These are phyloP conservation scores for Potentilla sterilis DNA, from an alignment of 306 rosid species.

Conservation along the genomic window DNA sequence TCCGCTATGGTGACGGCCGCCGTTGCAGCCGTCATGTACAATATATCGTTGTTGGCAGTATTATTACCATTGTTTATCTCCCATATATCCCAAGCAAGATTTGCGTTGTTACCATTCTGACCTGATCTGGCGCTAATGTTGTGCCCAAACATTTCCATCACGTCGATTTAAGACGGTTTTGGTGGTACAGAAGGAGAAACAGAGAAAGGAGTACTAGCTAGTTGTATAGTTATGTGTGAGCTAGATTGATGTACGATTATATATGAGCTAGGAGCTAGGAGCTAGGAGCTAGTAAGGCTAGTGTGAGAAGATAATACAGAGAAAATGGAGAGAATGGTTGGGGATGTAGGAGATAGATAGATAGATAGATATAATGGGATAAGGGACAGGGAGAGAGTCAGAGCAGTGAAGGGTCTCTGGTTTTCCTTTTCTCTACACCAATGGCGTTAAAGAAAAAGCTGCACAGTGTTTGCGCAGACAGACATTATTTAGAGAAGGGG, in stretches of 20 bases:
- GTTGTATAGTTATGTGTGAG: background rate
- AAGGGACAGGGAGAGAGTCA: background rate
- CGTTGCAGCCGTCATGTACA: constrained; percentile 10
- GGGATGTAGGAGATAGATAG: background rate
- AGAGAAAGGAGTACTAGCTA: background rate
- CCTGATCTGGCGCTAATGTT: constrained; percentile 27
- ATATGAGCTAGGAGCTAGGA: background rate
- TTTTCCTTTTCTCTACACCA: constrained; percentile 25
- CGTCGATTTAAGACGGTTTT: background rate
- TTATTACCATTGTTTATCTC: constrained; percentile 32
- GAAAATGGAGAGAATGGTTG: background rate
- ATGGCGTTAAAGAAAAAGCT: constrained; percentile 38
- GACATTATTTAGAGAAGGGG: background rate
- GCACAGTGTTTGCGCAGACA: constrained; percentile 17
- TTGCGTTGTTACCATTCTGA: constrained; percentile 34
- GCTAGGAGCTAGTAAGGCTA: background rate
- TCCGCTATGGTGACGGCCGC: background rate
- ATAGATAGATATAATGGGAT: constrained; percentile 6
- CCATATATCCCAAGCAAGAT: constrained; percentile 58
- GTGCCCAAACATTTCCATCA: constrained; percentile 60
- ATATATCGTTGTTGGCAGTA: constrained; percentile 20
- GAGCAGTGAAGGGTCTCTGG: constrained; percentile 22
- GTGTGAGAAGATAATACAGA: background rate
- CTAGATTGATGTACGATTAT: background rate
- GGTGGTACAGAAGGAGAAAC: background rate